Evolutionary conservation across 306 rosid species (phyloP).

Genomic region (Dryas alaskensis): DNA sequence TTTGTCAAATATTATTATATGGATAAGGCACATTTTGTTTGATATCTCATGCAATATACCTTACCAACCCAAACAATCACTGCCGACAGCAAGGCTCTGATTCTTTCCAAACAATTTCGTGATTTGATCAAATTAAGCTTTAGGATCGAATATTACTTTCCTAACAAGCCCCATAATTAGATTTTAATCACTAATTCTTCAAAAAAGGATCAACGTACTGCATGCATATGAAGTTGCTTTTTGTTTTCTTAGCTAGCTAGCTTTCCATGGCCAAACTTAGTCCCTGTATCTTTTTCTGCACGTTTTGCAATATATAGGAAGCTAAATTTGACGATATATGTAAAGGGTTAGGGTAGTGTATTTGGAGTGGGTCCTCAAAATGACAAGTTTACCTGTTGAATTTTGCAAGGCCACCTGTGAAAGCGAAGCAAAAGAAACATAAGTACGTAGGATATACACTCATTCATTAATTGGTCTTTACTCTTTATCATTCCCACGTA

Average conservation of each 20-base stretch:
- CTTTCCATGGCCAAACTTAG: background rate
- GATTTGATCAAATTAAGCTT: background rate
- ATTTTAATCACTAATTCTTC: too few relatives aligned
- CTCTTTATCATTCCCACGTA: slow-evolving; percentile 14
- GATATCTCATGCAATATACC: background rate
- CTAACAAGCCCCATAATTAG: too few relatives aligned
- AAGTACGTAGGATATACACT: slow-evolving; percentile 2
- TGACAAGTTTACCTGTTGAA: background rate
- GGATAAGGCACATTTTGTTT: too few relatives aligned
- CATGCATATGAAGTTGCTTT: too few relatives aligned
- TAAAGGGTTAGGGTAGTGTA: background rate
- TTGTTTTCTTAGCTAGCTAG: too few relatives aligned
- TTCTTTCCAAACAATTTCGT: background rate
- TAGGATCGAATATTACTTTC: too few relatives aligned
- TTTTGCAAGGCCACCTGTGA: slow-evolving; percentile 6
- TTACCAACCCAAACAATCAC: background rate
- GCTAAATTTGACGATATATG: background rate
- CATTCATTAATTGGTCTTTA: background rate
- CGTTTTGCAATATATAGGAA: background rate
- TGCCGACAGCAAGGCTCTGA: background rate
- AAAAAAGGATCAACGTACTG: too few relatives aligned
- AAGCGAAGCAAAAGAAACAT: background rate
- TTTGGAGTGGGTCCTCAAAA: background rate
- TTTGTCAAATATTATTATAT: too few relatives aligned
- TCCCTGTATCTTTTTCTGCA: background rate